Evolutionary conservation across 768 basidiomycete genomes (phyloP), one percentile per base, ranked within the genome.

Genomic region (Serendipita vermifera): DNA sequence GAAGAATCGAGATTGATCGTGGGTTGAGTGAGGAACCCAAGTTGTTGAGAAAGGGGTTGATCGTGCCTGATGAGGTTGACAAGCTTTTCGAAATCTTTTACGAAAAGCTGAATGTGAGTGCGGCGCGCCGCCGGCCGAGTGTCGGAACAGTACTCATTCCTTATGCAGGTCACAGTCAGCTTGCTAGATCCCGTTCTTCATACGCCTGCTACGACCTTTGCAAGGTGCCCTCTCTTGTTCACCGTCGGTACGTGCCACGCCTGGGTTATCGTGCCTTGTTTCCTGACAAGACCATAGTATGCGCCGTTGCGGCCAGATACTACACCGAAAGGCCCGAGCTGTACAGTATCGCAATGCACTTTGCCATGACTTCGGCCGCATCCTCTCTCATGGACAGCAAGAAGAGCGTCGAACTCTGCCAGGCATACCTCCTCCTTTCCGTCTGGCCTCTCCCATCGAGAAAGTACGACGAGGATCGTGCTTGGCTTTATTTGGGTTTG

Each of bases 391-490:
- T 80, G 11, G 78, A 82, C 57, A 80, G 80, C 3, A 72, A 74
- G 60, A 77, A 77, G 64, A 81, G 77, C 58, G 76, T 87, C n/a
- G 87, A 89, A 63, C 78, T 83, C 57, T 82, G 81, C 57, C 87
- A 89, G 64, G 85, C 86, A 17, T 87, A 83, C 63, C 68, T 86
- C 15, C 66, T 89, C 29, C 72, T 83, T 69, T 75, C 78, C 33
- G 76, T 78, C 24, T 27, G 55, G 33, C 33, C 55, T 17, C 69
- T 76, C 5, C 80, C 82, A 0, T 77, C 77, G 58, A 77, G 77
- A 58, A 77, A 75, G 56, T 85, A 79, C 75, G 77, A 78, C 41
- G 83, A 87, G 62, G 83, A 85, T 64, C 71, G 81, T 27, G 82
- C 81, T 59, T 85, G 83, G 80, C 70, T 85, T 59, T 73, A 82